Conservation (phyloP, 495 filamentous ascomycete genomes). For the Elasticomyces elasticus region DNA sequence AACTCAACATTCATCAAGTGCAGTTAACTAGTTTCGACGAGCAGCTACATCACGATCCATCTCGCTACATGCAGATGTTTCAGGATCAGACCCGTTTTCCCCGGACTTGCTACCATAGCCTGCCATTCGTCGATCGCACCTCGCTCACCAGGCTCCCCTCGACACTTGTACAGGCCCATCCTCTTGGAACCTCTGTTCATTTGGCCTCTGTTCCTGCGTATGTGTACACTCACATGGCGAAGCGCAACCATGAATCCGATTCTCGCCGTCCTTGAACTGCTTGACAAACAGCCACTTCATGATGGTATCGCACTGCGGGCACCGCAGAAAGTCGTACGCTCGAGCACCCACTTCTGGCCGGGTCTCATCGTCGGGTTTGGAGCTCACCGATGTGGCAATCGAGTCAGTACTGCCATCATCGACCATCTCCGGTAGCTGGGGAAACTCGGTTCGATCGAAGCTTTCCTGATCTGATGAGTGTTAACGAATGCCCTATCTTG, state of each 20-base stretch:
- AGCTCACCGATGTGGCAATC: neutral
- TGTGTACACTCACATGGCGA: neutral
- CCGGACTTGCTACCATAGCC: too few species aligned
- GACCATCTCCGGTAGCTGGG: neutral
- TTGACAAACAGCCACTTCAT: neutral
- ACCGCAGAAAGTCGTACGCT: neutral
- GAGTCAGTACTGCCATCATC: neutral
- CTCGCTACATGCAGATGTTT: too few species aligned
- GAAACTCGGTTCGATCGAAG: neutral
- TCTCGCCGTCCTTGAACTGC: neutral
- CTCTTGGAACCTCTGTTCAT: too few species aligned
- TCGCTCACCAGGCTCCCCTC: too few species aligned
- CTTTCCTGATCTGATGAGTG: neutral
- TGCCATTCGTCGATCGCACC: too few species aligned
- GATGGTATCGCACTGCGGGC: neutral
- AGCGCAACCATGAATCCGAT: too few species aligned
- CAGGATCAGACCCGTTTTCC: too few species aligned
- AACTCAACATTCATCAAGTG: too few species aligned
- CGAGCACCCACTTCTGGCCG: neutral
- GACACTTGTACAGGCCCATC: too few species aligned
- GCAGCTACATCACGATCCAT: too few species aligned
- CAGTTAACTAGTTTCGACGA: too few species aligned
- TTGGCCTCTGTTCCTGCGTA: neutral
- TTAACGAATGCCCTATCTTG: neutral
- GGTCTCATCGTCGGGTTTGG: neutral